Base-by-base conservation (phyloP, 805 yeast genomes). In the Saccharomycopsis selenospora region DNA sequence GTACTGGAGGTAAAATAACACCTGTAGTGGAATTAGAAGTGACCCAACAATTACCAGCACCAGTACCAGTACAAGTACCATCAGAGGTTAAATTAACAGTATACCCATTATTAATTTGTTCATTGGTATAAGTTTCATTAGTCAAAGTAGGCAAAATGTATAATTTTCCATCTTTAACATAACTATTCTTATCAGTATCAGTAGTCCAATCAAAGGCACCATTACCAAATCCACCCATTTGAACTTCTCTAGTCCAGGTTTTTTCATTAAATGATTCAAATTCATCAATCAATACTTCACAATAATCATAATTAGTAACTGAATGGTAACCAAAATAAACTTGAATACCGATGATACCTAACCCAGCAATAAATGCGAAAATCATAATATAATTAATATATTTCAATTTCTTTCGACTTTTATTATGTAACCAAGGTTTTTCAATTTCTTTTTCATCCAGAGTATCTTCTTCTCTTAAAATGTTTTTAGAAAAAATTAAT, bases 91-190 rank as follows among this genome's bases (percentile, higher is more conserved):
- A 20, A 33, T 33, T 33, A 33, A 33, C 38, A 10, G 38, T 33
- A 10, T 33, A 33, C 6, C 38, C 38, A 10, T 33, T 33, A 33
- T 33, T 20, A 10, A 33, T 33, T 10, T 33, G 18, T 6, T 17
- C 38, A 14, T 33, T 20, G 17, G 38, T 33, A 14, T 33, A 33
- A 5, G 38, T 10, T 33, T 33, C 38, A 10, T 33, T 33, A 33
- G 38, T 33, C 38, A 33, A 33, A 14, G 38, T 33, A 33, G 38
- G 38, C 38, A 33, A 33, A 33, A 33, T 33, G 10, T 33, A 33
- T 33, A 33, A 20, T 20, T 33, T 33, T 5, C 38, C 38, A 14
- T 33, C 38, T 33, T 33, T 33, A 4, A 33, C 38, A 14, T 33
- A 33, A 33, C 38, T 33, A 20, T 33, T 33, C 10, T 33, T 33